These are phyloP conservation scores for Penicillium sp. DNA, from an alignment of 2,329 filamentous ascomycete species.

Conservation along the genomic window DNA sequence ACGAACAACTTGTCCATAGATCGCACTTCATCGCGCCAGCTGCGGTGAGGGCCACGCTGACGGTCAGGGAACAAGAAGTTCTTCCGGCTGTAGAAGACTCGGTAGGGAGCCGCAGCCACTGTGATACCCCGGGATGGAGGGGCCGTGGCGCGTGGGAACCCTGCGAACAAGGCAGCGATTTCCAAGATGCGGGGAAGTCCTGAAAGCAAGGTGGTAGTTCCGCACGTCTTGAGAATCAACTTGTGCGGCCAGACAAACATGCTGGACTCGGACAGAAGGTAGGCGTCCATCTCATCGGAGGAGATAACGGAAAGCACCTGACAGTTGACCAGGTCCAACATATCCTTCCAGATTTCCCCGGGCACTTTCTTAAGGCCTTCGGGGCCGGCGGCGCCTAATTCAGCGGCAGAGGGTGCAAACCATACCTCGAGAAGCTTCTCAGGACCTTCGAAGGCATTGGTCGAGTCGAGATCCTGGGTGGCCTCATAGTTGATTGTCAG, in stretches of 20 bases:
- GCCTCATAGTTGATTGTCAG: constrained; percentile 97
- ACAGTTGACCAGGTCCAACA: constrained; percentile 98
- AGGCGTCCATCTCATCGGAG: constrained; percentile 92
- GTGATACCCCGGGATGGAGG: constrained; percentile 65
- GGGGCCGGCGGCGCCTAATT: constrained; percentile 66
- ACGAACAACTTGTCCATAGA: constrained; percentile 89
- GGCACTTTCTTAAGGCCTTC: constrained; percentile 83
- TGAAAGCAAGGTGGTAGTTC: constrained; percentile 88
- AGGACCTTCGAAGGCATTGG: constrained; percentile 94
- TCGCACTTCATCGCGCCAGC: constrained; percentile 95
- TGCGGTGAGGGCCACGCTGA: constrained; percentile 90
- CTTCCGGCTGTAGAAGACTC: constrained; percentile 98
- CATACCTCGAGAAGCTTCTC: constrained; percentile 98
- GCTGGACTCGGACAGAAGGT: constrained; percentile 96
- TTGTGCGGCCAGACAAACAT: constrained; percentile 99
- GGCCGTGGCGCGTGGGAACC: constrained; percentile 80
- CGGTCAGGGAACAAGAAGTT: constrained; percentile 96
- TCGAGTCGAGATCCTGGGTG: constrained; percentile 87
- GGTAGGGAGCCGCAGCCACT: constrained; percentile 82
- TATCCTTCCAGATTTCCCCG: constrained; percentile 84
- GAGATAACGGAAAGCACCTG: constrained; percentile 93
- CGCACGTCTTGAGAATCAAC: constrained; percentile 96
- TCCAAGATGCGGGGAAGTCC: constrained; percentile 88
- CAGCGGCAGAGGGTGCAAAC: constrained; percentile 79
- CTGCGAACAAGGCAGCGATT: constrained; percentile 81